Conservation (phyloP, 1,139 yeast genomes). For the Yamadazyma siamensis region DNA sequence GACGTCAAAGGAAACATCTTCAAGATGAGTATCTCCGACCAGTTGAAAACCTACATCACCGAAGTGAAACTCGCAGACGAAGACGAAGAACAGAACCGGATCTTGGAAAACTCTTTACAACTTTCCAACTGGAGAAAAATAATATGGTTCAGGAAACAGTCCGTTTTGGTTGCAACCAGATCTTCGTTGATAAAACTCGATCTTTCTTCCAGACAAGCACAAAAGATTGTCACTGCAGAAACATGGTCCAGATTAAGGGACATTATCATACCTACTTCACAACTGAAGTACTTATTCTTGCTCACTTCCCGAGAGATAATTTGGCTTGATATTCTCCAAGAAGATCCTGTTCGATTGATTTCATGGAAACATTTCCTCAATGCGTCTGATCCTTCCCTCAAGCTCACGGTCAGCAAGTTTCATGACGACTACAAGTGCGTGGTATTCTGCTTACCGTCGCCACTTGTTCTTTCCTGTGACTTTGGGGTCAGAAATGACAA, state of each 20-base stretch:
- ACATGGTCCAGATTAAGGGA: slow-evolving; percentile 59
- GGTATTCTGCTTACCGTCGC: slow-evolving; percentile 40
- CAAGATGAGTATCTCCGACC: slow-evolving; percentile 2
- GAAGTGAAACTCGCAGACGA: slow-evolving; percentile 3
- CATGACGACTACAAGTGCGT: slow-evolving; percentile 27
- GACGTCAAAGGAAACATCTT: slow-evolving; percentile 55
- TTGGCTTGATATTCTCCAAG: slow-evolving; percentile 31
- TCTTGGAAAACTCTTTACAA: slow-evolving; percentile 44
- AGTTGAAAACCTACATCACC: slow-evolving; percentile 1
- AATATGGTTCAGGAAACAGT: slow-evolving; percentile 37
- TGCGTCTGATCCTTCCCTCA: slow-evolving; percentile 54
- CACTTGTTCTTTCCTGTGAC: slow-evolving; percentile 39
- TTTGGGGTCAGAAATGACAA: slow-evolving; percentile 36
- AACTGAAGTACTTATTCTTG: slow-evolving; percentile 28
- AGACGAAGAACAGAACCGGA: slow-evolving; percentile 8
- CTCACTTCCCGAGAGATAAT: slow-evolving; percentile 63
- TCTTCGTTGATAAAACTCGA: slow-evolving; percentile 37
- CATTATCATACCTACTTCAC: slow-evolving; percentile 19
- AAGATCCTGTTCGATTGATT: slow-evolving; percentile 36
- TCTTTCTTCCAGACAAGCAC: slow-evolving; percentile 13
- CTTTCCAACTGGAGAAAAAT: slow-evolving; percentile 56
- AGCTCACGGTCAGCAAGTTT: slow-evolving; percentile 26
- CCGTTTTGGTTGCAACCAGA: slow-evolving; percentile 43
- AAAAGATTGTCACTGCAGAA: slow-evolving; percentile 44
- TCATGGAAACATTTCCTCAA: slow-evolving; percentile 71